phyloP scores from a whole-genome alignment of 345 rosid genomes.

The Eucalyptus grandis region DNA sequence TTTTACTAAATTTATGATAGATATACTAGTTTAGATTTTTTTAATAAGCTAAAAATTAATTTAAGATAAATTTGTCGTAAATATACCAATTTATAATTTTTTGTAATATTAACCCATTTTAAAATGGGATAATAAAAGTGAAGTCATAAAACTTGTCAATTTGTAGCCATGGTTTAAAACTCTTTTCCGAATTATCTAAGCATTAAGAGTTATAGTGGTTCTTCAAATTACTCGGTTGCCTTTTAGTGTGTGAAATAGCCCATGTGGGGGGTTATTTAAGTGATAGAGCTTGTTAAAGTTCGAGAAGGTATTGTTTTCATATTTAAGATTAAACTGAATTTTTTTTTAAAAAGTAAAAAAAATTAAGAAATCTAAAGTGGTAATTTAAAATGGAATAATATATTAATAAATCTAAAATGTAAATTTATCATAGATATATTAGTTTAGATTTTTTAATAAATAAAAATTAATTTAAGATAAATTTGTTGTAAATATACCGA shows the following conservation, averaged over 20 bases:
- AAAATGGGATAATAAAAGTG: neutral
- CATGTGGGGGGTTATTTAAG: neutral
- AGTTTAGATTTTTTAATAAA: too few species aligned
- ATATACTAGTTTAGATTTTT: too few species aligned
- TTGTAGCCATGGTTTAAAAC: neutral
- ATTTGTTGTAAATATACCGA: too few species aligned
- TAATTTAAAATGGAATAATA: too few species aligned
- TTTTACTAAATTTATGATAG: accelerated
- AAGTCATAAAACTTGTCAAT: neutral
- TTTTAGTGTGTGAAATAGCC: neutral
- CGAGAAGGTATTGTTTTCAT: neutral
- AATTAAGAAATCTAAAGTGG: neutral
- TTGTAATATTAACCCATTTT: too few species aligned
- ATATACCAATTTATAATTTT: too few species aligned
- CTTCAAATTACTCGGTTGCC: neutral
- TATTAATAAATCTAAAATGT: too few species aligned
- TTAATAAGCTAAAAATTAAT: too few species aligned
- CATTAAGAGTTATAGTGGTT: neutral
- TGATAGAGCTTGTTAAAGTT: neutral
- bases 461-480: too few species aligned
- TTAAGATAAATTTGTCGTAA: too few species aligned
- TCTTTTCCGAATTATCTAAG: neutral
- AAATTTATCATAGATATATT: accelerated
- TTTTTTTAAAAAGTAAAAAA: too few species aligned
- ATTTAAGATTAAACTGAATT: neutral